Base-by-base conservation (phyloP, 352 stramenopile species). In the Phytopythium helicoides region DNA sequence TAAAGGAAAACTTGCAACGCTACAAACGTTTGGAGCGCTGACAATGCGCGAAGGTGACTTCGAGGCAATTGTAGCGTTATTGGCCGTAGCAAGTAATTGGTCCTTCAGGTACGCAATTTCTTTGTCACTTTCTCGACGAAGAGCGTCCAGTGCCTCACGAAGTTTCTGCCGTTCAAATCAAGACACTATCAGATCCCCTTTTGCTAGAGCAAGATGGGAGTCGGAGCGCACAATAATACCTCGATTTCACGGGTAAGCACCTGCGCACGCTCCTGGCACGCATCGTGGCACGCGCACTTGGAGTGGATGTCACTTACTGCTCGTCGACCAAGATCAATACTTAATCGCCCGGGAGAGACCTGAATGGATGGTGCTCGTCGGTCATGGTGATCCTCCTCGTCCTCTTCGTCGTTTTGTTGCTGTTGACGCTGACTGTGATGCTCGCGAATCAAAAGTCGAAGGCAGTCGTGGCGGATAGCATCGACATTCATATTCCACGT, bases 111-210 rank as follows among this genome's bases (percentile, higher is more conserved):
- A 81, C 8, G 65, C 68, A 41, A 83, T 77, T 52, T 85, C 76
- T 36, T 74, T 71, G 56, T 85, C 71, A 16, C 73, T 85, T 54
- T 85, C 71, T 8, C 63, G 49, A 16, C 73, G 78, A 41, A 87
- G 60, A n/a, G 73, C 66, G 11, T 70, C 59, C 22, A 81, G 71
- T 11, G 71, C 70, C n/a, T 85, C 71, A n/a, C 63, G 76, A 15
- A 85, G 55, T 58, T 64, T 74, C 64, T 86, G 61, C 10, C 2
- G 18, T 12, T 16, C 7, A 33, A 5, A 19, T 4, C 15, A 19
- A 35, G 6, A 12, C 8, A 9, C 16, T 35, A 23, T 23, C 23
- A 3, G 3, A 21, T 37, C 15, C 15, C 18, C 15, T 23, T 6
- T 6, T 6, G 35, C 3, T 10, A 5, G 9, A 33, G 28, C 28